These are phyloP conservation scores for Biscogniauxia sp. DNA, from an alignment of 2,329 filamentous ascomycete species.

Conservation along the genomic window DNA sequence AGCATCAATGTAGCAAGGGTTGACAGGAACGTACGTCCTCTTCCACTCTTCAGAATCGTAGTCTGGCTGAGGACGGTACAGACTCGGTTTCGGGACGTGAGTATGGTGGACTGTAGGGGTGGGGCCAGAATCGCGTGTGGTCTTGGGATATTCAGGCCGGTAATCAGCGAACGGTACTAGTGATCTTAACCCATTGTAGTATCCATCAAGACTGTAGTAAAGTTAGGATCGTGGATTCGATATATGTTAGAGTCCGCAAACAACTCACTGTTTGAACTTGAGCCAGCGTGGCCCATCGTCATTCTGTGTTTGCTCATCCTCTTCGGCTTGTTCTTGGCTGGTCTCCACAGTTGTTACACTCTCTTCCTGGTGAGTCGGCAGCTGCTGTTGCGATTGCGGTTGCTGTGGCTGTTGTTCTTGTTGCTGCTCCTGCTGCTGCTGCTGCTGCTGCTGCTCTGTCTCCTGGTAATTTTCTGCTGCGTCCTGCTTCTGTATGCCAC, in stretches of 20 bases:
- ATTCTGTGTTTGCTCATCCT: slow-evolving; percentile 8
- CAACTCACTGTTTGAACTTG: slow-evolving; percentile 42
- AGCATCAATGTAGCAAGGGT: slow-evolving; percentile 63
- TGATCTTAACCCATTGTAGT: slow-evolving; percentile 74
- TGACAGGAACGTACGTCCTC: slow-evolving; percentile 49
- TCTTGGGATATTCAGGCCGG: slow-evolving; percentile 69
- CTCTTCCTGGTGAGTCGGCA: slow-evolving; percentile 6
- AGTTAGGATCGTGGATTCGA: slow-evolving; percentile 12
- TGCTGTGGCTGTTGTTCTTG: no score
- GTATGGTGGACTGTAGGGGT: slow-evolving; percentile 30
- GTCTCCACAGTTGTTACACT: slow-evolving; percentile 6
- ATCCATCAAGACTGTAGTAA: slow-evolving; percentile 66
- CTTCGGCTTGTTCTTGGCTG: slow-evolving; percentile 10
- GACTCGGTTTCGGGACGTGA: slow-evolving; percentile 43
- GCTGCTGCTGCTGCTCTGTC: background rate
- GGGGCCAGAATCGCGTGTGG: slow-evolving; percentile 13
- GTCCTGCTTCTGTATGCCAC: slow-evolving; percentile 21
- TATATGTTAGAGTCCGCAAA: background rate
- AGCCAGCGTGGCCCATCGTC: slow-evolving; percentile 36
- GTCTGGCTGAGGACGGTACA: slow-evolving; percentile 69
- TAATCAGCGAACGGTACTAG: slow-evolving; percentile 64
- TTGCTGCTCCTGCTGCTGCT: no score
- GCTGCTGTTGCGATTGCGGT: slow-evolving; percentile 6
- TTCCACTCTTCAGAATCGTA: slow-evolving; percentile 58
- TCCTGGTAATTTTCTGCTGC: background rate